A percentile compares a stretch with the other conserved stretches of the same genome.
Evolutionary conservation across 306 rosid genomes (phyloP).

Genomic region (Lupinus albus): DNA sequence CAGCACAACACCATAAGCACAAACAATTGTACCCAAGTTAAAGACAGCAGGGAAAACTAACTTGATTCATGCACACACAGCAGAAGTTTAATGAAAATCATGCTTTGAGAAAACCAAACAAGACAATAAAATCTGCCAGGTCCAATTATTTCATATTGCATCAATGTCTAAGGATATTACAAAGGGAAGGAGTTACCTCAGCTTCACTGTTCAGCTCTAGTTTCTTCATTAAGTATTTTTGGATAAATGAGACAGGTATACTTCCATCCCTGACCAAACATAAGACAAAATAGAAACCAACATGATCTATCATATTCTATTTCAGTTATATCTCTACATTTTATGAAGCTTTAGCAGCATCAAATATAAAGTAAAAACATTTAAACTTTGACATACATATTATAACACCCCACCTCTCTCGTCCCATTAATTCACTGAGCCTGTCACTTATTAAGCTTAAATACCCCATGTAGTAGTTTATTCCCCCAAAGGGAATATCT

Average conservation of each 20-base stretch:
- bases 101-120: conserved; percentile 24
- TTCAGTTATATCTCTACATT: conserved; percentile 28
- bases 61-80: not conserved
- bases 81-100: not conserved
- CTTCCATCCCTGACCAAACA: conserved; percentile 75
- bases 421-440: too few relatives aligned
- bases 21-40: too few relatives aligned
- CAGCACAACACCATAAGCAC: too few relatives aligned
- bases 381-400: conserved; percentile 11
- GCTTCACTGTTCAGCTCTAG: conserved; percentile 70
- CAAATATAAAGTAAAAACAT: conserved; percentile 29
- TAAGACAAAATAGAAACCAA: conserved; percentile 27
- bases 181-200: conserved; percentile 56
- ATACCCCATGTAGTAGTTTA: too few relatives aligned
- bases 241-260: conserved; percentile 73
- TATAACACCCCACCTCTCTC: too few relatives aligned
- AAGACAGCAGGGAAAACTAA: not conserved
- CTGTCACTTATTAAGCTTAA: too few relatives aligned
- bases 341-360: conserved; percentile 23
- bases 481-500: too few relatives aligned
- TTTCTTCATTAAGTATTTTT: conserved; percentile 79
- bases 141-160: conserved; percentile 10
- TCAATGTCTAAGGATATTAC: conserved; percentile 13
- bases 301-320: not conserved
- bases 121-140: not conserved